Conservation (phyloP, 345 rosid species). For the Euphorbia peplus region DNA sequence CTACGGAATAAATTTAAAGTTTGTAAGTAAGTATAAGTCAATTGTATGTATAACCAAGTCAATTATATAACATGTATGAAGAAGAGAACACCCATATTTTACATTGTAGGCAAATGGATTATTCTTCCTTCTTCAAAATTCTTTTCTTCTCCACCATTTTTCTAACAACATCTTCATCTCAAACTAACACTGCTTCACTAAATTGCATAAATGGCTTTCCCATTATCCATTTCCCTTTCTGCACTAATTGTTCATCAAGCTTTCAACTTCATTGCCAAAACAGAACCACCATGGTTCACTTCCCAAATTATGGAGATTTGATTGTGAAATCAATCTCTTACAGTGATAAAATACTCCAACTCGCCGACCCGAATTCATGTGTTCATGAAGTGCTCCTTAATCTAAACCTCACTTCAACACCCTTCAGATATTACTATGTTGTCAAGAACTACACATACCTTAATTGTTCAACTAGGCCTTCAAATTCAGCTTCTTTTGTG, state of each 20-base stretch:
- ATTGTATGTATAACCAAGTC: too few species aligned
- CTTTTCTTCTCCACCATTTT: conserved; percentile 24
- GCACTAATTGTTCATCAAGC: conserved; percentile 24
- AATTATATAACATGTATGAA: not conserved
- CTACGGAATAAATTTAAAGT: too few species aligned
- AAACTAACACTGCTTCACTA: conserved; percentile 13
- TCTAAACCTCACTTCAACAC: conserved; percentile 52
- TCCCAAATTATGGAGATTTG: conserved; percentile 44
- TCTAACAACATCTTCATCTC: conserved; percentile 18
- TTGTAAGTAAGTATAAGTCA: too few species aligned
- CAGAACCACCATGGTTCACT: conserved; percentile 46
- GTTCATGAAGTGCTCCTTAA: conserved; percentile 57
- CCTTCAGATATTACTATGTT: conserved; percentile 43
- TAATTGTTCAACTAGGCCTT: conserved; percentile 41
- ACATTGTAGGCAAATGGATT: conserved; percentile 18
- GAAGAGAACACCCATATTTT: not conserved
- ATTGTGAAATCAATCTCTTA: conserved; percentile 53
- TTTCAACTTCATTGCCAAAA: conserved; percentile 46
- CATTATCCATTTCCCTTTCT: conserved; percentile 50
- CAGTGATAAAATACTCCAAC: conserved; percentile 29
- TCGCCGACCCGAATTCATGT: conserved; percentile 49
- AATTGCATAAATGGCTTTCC: conserved; percentile 35
- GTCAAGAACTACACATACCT: conserved; percentile 50
- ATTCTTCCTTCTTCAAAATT: conserved; percentile 14
- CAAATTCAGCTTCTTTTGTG: conserved; percentile 22